Conservation (phyloP, 331 rosid genomes). For the Arachis monticola region DNA sequence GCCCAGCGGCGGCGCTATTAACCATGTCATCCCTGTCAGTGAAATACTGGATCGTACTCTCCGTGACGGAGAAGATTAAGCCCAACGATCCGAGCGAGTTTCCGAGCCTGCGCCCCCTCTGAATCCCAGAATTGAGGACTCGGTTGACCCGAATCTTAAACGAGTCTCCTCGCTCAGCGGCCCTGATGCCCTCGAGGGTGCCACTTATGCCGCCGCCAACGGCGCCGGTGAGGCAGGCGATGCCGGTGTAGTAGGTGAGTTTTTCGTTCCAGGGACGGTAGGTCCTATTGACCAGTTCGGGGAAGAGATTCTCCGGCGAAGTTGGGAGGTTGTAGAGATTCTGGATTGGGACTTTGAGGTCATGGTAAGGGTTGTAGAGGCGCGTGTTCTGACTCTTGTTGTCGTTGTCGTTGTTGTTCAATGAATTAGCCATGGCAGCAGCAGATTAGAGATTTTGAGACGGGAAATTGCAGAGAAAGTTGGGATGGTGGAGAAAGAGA, state of each 20-base stretch:
- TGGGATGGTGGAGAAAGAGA: background rate
- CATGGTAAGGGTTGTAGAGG: slow-evolving; percentile 66
- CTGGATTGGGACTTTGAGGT: slow-evolving; percentile 61
- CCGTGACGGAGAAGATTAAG: slow-evolving; percentile 61
- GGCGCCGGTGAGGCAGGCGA: slow-evolving; percentile 67
- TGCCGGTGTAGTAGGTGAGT: slow-evolving; percentile 70
- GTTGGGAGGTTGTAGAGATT: slow-evolving; percentile 15
- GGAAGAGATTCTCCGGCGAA: slow-evolving; percentile 60
- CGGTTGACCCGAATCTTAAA: slow-evolving; percentile 69
- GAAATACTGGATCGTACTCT: slow-evolving; percentile 49
- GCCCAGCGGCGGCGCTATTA: slow-evolving; percentile 67
- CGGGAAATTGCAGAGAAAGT: background rate
- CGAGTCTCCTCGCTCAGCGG: slow-evolving; percentile 44
- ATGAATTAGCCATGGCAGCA: too few relatives aligned
- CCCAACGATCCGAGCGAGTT: slow-evolving; percentile 68
- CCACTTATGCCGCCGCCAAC: background rate
- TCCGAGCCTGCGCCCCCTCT: slow-evolving; percentile 56
- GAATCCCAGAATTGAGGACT: slow-evolving; percentile 70
- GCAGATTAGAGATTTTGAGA: too few relatives aligned
- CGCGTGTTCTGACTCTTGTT: slow-evolving; percentile 39
- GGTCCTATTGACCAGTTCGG: slow-evolving; percentile 45
- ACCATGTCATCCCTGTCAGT: slow-evolving; percentile 62
- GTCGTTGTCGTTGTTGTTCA: background rate
- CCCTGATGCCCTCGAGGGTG: too few relatives aligned
- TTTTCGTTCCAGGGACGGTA: slow-evolving; percentile 75